Conservation (phyloP, 495 filamentous ascomycete species). For the Halenospora varia region DNA sequence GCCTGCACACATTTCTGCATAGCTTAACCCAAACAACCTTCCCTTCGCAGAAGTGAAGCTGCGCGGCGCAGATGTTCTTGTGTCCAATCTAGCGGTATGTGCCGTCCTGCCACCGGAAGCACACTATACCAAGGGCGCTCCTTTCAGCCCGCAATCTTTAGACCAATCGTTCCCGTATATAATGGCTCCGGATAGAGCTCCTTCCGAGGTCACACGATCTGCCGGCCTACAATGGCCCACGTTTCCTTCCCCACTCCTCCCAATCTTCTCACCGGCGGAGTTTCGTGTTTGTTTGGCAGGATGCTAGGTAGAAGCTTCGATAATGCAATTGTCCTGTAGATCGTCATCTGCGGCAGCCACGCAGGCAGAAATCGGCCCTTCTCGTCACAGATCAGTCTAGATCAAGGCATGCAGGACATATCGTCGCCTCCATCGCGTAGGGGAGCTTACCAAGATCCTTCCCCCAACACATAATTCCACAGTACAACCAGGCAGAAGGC, state of each 20-base stretch:
- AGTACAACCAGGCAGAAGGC: neutral
- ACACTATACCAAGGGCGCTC: neutral
- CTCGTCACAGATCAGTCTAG: conserved; percentile 9
- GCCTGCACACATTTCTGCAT: neutral
- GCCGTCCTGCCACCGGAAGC: neutral
- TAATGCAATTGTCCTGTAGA: neutral
- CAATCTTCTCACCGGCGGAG: neutral
- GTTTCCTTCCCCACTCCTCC: conserved; percentile 7
- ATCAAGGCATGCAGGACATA: conserved; percentile 3
- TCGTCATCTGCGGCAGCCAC: conserved; percentile 9
- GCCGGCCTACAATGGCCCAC: neutral
- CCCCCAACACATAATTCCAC: too few species aligned
- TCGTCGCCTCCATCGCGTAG: too few species aligned
- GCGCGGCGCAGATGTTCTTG: neutral
- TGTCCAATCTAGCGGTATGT: neutral
- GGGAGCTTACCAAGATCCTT: conserved; percentile 3
- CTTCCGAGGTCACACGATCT: neutral
- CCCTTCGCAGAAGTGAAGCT: neutral
- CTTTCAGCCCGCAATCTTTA: neutral
- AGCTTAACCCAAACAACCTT: neutral
- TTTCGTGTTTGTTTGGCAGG: conserved; percentile 3
- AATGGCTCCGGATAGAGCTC: neutral
- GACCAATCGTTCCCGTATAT: conserved; percentile 1
- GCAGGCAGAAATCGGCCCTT: conserved; percentile 11
- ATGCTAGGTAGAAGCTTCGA: conserved; percentile 5